These are phyloP conservation scores for Tylopilus plumbeoviolaceoides DNA, from an alignment of 768 basidiomycete genomes.

Conservation along the genomic window DNA sequence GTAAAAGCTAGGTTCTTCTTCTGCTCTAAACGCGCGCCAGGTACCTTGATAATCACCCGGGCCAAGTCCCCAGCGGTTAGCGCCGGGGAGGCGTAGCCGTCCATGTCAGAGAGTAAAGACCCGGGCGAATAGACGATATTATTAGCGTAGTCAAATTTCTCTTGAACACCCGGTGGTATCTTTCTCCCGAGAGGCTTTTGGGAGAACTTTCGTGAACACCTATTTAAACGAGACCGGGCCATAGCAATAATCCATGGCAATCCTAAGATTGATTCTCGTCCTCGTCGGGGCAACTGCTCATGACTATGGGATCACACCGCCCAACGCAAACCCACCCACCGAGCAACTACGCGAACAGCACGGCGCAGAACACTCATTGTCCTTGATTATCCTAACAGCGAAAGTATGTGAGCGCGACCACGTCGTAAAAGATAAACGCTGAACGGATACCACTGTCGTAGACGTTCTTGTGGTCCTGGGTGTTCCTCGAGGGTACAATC, in stretches of 20 bases:
- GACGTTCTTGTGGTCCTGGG: constrained; percentile 2
- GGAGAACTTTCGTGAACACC: not conserved
- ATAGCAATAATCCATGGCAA: not conserved
- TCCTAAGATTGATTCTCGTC: constrained; percentile 7
- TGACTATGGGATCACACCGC: constrained; percentile 7
- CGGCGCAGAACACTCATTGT: not conserved
- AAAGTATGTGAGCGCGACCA: constrained; percentile 2
- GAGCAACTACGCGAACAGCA: constrained; percentile 10
- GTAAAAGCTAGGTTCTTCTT: no score
- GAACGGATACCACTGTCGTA: not conserved
- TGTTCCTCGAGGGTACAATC: constrained; percentile 2
- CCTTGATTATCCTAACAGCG: not conserved
- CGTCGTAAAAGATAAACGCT: not conserved
- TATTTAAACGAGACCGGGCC: not conserved
- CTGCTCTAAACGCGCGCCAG: no score
- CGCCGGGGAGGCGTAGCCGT: no score
- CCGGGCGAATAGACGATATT: no score
- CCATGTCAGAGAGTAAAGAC: no score
- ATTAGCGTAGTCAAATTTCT: no score
- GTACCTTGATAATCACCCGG: no score
- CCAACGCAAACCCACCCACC: constrained; percentile 11
- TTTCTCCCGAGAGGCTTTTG: no score
- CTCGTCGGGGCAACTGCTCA: not conserved
- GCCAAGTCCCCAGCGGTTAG: no score
- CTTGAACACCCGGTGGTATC: no score